Conservation (phyloP, 2,329 filamentous ascomycete species). For the Juglanconis juglandina region DNA sequence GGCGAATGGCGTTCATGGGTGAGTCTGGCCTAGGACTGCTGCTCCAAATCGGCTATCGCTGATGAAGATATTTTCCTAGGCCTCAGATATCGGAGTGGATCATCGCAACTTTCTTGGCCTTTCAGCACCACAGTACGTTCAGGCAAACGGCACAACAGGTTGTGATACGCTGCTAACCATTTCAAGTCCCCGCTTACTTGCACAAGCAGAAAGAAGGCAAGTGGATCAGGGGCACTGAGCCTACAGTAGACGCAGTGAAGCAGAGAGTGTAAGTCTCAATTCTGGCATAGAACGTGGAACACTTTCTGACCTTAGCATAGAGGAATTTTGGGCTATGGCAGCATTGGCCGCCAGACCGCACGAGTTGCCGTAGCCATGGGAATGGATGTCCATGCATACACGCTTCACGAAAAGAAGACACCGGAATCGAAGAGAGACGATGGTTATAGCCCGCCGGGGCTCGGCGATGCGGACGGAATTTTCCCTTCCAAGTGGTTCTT, state of each 20-base stretch:
- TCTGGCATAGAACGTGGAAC: neutral
- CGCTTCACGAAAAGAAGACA: constrained; percentile 64
- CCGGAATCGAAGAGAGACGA: constrained; percentile 61
- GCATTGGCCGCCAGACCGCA: constrained; percentile 51
- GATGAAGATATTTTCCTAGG: constrained; percentile 26
- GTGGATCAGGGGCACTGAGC: constrained; percentile 37
- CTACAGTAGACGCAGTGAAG: constrained; percentile 41
- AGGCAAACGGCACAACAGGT: too few species aligned
- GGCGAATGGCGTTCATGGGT: constrained; percentile 58
- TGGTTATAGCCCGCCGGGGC: constrained; percentile 66
- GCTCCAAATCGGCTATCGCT: neutral
- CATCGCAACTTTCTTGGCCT: constrained; percentile 47
- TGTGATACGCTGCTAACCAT: neutral
- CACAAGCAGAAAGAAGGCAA: constrained; percentile 39
- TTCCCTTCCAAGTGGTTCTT: constrained; percentile 52
- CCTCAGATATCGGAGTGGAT: constrained; percentile 59
- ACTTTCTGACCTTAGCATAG: constrained; percentile 24
- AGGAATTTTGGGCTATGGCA: constrained; percentile 53
- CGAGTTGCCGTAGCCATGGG: constrained; percentile 62
- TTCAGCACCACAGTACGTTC: constrained; percentile 35
- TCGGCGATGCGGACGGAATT: constrained; percentile 50
- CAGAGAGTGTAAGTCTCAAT: constrained; percentile 44
- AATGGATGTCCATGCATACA: constrained; percentile 72
- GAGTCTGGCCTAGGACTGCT: constrained; percentile 20
- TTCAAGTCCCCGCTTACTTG: constrained; percentile 43